These are phyloP conservation scores for Xylariaceae sp. DNA, from an alignment of 2,329 filamentous ascomycete species.

Conservation along the genomic window DNA sequence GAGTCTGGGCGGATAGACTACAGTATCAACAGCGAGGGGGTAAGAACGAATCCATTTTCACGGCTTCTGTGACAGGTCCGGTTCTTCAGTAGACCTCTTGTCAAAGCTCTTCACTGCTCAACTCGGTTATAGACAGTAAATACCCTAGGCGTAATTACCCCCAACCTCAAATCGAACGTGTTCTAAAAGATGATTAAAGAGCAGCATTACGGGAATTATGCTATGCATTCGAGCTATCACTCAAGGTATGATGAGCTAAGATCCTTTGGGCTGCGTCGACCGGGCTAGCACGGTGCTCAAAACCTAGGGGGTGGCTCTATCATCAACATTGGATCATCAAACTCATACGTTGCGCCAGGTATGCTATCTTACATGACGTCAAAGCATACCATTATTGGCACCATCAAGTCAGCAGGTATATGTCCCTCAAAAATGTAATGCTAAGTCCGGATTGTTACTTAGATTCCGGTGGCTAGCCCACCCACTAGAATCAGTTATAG, in stretches of 20 bases:
- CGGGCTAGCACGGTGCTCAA: slow-evolving; percentile 12
- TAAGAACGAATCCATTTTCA: not conserved
- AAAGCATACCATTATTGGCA: slow-evolving; percentile 25
- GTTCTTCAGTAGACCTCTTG: not conserved
- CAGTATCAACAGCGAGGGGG: not conserved
- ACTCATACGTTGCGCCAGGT: slow-evolving; percentile 11
- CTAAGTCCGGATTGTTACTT: not conserved
- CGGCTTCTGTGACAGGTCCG: not conserved
- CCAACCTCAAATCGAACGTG: not conserved
- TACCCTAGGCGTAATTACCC: not conserved
- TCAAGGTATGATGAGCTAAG: slow-evolving; percentile 2
- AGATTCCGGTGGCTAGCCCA: not conserved
- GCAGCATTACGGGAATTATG: not conserved
- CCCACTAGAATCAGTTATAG: not conserved
- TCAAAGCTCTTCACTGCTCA: not conserved
- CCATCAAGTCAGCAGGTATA: slow-evolving; percentile 28
- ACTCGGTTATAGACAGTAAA: not conserved
- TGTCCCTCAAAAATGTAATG: not conserved
- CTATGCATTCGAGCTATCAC: not conserved
- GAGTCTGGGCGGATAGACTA: not conserved
- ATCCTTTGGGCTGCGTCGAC: slow-evolving; percentile 11
- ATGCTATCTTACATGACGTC: slow-evolving; percentile 22
- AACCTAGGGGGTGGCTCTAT: slow-evolving; percentile 28
- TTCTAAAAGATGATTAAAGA: not conserved
- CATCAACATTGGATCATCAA: slow-evolving; percentile 23